phyloP scores from a whole-genome alignment of 1,284 basidiomycete genomes.

The Microbotryomycetes sp. region DNA sequence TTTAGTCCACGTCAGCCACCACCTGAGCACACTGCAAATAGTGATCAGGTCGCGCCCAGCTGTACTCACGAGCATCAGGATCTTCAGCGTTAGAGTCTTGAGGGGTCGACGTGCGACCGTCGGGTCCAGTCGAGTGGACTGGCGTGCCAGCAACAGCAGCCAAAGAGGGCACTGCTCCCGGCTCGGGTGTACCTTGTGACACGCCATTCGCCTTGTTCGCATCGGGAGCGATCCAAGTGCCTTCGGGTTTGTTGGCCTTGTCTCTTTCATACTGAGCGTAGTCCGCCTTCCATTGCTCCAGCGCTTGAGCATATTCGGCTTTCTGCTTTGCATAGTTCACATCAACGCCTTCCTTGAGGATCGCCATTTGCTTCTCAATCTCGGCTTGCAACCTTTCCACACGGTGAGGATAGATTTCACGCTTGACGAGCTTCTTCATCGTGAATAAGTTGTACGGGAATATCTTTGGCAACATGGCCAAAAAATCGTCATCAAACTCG shows the following conservation, averaged over 20 bases:
- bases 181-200: conserved; percentile 5
- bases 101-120: background rate
- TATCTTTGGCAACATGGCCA: conserved; percentile 73
- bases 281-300: conserved; percentile 12
- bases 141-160: conserved; percentile 5
- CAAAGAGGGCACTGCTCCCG: background rate
- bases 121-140: conserved; percentile 6
- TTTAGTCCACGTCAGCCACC: no score
- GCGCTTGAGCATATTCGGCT: conserved; percentile 13
- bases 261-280: conserved; percentile 8
- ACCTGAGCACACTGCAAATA: no score
- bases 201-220: conserved; percentile 1
- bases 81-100: background rate
- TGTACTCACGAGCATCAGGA: conserved; percentile 11
- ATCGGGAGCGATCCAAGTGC: background rate
- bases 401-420: conserved; percentile 29
- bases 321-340: conserved; percentile 5
- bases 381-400: conserved; percentile 12
- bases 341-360: conserved; percentile 13
- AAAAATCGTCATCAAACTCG: conserved; percentile 87
- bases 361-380: conserved; percentile 12
- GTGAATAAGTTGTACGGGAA: conserved; percentile 88
- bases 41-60: background rate
- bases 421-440: conserved; percentile 38
- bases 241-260: background rate